These are phyloP conservation scores for Leccinum variicolor DNA, from an alignment of 768 basidiomycete genomes.

Conservation along the genomic window DNA sequence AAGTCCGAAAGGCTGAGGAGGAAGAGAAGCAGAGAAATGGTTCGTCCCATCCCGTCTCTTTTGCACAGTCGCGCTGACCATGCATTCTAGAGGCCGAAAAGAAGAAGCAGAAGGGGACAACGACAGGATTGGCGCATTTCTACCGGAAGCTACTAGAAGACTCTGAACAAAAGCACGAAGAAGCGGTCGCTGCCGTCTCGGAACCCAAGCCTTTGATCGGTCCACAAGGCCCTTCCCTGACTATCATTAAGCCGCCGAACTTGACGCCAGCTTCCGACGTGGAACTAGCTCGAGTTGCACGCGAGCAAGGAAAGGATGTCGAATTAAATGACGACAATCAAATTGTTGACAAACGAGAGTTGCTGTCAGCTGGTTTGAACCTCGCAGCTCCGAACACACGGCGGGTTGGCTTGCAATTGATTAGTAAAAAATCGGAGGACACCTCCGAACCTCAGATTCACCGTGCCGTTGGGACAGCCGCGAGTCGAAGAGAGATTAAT, in stretches of 20 bases:
- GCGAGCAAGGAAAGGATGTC: constrained; percentile 75
- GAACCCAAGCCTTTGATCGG: constrained; percentile 53
- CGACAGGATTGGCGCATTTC: constrained; percentile 84
- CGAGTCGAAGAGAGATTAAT: constrained; percentile 76
- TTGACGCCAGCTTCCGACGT: constrained; percentile 63
- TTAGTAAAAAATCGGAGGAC: constrained; percentile 20
- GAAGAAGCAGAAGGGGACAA: constrained; percentile 54
- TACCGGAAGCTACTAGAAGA: constrained; percentile 77
- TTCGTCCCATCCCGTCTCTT: constrained; percentile 32
- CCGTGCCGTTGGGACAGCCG: constrained; percentile 82
- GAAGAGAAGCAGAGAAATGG: constrained; percentile 90
- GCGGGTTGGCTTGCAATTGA: constrained; percentile 48
- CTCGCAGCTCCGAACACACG: constrained; percentile 81
- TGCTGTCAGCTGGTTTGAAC: constrained; percentile 90
- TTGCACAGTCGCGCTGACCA: not conserved
- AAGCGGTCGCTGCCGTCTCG: constrained; percentile 73
- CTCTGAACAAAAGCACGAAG: constrained; percentile 79
- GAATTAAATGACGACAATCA: constrained; percentile 97
- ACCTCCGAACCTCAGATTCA: constrained; percentile 45
- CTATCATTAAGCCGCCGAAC: constrained; percentile 70
- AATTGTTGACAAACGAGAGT: constrained; percentile 92
- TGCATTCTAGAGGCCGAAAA: constrained; percentile 45
- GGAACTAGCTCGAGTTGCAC: constrained; percentile 68
- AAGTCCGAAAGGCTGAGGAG: constrained; percentile 86
- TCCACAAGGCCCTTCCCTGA: constrained; percentile 62